Percentiles rank a stretch among this genome's conserved stretches.
Evolutionary conservation across 2,329 filamentous ascomycete species (phyloP).

Genomic region (Huntiella abstrusa): DNA sequence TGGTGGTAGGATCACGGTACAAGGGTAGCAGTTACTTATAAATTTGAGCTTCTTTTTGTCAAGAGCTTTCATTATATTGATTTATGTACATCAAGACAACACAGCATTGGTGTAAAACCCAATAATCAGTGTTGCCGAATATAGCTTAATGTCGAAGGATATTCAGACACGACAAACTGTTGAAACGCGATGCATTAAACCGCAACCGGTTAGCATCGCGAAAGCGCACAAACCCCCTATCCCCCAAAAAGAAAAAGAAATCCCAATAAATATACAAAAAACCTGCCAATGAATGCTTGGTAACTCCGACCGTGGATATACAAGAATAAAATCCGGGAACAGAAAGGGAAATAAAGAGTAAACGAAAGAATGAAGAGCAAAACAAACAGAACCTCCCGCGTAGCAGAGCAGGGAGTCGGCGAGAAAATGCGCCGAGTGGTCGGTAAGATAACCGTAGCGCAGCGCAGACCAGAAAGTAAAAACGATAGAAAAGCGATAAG

Average conservation of each 20-base stretch:
- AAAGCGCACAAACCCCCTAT: neutral
- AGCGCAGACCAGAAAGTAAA: neutral
- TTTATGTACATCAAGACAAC: no score
- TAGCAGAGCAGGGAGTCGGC: neutral
- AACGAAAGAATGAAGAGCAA: neutral
- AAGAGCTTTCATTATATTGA: no score
- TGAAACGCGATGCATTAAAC: neutral
- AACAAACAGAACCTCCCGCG: neutral
- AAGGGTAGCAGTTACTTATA: no score
- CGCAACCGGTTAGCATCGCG: conserved; percentile 5
- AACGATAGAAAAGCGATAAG: conserved; percentile 1
- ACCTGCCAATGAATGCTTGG: neutral
- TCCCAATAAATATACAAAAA: conserved; percentile 1
- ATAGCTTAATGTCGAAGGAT: neutral
- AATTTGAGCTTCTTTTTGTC: no score
- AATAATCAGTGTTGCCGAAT: neutral
- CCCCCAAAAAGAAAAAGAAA: neutral
- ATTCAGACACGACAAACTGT: neutral
- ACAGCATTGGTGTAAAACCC: no score
- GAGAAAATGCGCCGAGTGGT: neutral
- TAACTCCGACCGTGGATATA: neutral
- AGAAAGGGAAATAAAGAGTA: neutral
- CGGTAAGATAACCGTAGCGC: neutral
- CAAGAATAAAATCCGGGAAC: neutral
- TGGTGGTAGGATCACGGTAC: no score